Evolutionary conservation across 345 rosid genomes (phyloP), one percentile per base, ranked within the genome.

Genomic region (Rhizophora mangle): DNA sequence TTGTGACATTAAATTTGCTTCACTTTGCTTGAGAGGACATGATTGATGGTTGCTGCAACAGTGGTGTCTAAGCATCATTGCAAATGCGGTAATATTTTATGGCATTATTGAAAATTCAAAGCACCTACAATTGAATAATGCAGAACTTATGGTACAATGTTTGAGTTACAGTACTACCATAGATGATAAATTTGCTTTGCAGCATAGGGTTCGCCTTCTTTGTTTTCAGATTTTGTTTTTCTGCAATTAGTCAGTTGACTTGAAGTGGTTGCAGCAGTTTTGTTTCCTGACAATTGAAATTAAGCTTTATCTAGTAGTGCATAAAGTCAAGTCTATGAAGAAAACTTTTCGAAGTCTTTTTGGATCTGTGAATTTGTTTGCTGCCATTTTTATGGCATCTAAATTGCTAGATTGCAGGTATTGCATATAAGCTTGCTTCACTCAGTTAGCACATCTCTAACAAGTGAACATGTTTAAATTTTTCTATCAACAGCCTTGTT

Each of bases 401-500:
- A 10, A 51, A 68, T 52, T 20, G 15, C 64, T 61, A 8, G 47
- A 55, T 34, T 67, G 8, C 59, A n/a, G 32, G 49, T 47, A 60
- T 64, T 43, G 10, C 64, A 57, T n/a, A 22, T 54, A 16, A 20
- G 56, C 62, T 55, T 75, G 63, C 54, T 81, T 49, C 54, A 11
- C 34, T 31, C 68, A 46, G 11, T 66, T 37, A 6, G 27, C 53
- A 57, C 4, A 49, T 49, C 19, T 53, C 61, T 8, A 22, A 62
- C 64, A 39, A 15, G 34, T 55, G 56, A 68, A 34, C 60, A 67
- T 65, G 58, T 79, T 72, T 37, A 60, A 56, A 63, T 19, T 60
- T 58, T 70, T 69, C 64, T 43, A 37, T 81, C 67, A 76, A 73
- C 94, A 95, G 99, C 99, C 99, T 83, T 95, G 99, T 79, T 95